These are phyloP conservation scores for Hymenoscyphus fructigenus DNA, from an alignment of 2,329 filamentous ascomycete genomes.

Conservation along the genomic window DNA sequence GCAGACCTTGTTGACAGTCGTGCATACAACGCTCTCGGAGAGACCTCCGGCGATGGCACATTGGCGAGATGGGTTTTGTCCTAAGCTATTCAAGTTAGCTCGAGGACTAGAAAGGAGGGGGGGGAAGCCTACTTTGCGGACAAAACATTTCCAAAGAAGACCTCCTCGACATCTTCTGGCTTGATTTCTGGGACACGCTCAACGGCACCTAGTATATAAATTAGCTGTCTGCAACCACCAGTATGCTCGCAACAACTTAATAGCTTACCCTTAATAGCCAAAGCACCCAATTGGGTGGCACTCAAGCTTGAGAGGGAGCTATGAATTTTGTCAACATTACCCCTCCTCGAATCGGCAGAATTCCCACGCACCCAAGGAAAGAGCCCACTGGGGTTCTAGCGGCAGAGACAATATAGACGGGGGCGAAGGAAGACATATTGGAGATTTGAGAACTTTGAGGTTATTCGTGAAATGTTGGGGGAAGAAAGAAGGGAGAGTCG, in stretches of 20 bases:
- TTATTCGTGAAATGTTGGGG: neutral
- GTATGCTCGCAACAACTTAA: too few relatives aligned
- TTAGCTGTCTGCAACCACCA: slow-evolving; percentile 11
- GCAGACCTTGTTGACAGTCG: slow-evolving; percentile 98
- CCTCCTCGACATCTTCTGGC: slow-evolving; percentile 86
- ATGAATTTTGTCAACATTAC: slow-evolving; percentile 25
- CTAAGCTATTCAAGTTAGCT: slow-evolving; percentile 59
- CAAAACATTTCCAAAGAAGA: slow-evolving; percentile 97
- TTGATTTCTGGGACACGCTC: slow-evolving; percentile 84
- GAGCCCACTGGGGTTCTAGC: slow-evolving; percentile 89
- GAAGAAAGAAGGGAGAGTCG: neutral
- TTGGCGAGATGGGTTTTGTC: slow-evolving; percentile 94
- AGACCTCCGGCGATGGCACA: slow-evolving; percentile 89
- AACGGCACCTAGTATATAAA: slow-evolving; percentile 60
- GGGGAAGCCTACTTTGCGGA: slow-evolving; percentile 72
- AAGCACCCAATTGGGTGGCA: slow-evolving; percentile 82
- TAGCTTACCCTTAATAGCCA: slow-evolving; percentile 81
- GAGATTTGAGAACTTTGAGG: slow-evolving; percentile 3
- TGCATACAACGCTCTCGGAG: slow-evolving; percentile 74
- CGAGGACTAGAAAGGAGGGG: neutral
- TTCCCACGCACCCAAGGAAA: slow-evolving; percentile 81
- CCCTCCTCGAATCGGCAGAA: slow-evolving; percentile 48
- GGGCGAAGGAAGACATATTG: slow-evolving; percentile 75
- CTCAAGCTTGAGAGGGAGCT: slow-evolving; percentile 87
- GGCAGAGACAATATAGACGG: slow-evolving; percentile 94